These are phyloP conservation scores for Zhuliangozyma blackwelliae DNA, from an alignment of 1,139 yeast genomes.

Conservation along the genomic window DNA sequence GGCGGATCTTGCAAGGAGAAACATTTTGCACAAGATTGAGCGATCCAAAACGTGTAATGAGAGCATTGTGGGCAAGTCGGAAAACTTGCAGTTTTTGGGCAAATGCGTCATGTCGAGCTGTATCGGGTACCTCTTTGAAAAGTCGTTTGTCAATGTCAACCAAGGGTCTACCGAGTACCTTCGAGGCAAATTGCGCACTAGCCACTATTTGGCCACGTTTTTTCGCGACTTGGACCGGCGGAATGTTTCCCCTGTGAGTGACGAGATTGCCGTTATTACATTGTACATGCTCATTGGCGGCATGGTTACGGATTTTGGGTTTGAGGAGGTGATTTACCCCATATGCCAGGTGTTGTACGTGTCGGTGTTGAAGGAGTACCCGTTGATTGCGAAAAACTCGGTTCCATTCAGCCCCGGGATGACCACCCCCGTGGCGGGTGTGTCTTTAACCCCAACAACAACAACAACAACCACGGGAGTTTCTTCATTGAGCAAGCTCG, in stretches of 20 bases:
- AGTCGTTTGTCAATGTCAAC: slow-evolving; percentile 32
- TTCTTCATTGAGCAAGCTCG: slow-evolving; percentile 19
- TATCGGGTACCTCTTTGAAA: slow-evolving; percentile 57
- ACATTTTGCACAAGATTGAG: slow-evolving; percentile 45
- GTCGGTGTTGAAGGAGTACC: slow-evolving; percentile 60
- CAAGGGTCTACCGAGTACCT: slow-evolving; percentile 52
- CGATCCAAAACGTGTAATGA: slow-evolving; percentile 63
- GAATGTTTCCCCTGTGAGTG: slow-evolving; percentile 24
- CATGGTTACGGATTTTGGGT: slow-evolving; percentile 75
- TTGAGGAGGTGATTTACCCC: slow-evolving; percentile 59
- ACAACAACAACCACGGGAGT: neutral
- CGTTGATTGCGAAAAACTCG: slow-evolving; percentile 48
- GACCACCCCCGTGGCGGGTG: slow-evolving; percentile 1
- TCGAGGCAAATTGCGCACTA: slow-evolving; percentile 45
- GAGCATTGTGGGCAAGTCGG: slow-evolving; percentile 39
- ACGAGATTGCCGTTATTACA: slow-evolving; percentile 47
- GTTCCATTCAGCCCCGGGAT: slow-evolving; percentile 21
- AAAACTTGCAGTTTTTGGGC: slow-evolving; percentile 55
- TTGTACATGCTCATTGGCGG: slow-evolving; percentile 63
- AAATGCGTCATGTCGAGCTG: slow-evolving; percentile 50
- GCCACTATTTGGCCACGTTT: slow-evolving; percentile 42
- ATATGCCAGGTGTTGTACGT: slow-evolving; percentile 66
- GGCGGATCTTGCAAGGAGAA: slow-evolving; percentile 17
- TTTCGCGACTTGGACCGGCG: slow-evolving; percentile 47
- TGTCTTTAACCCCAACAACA: neutral